Evolutionary conservation across 345 rosid genomes (phyloP), one percentile per base, ranked within the genome.

Genomic region (Fremontodendron californicum): DNA sequence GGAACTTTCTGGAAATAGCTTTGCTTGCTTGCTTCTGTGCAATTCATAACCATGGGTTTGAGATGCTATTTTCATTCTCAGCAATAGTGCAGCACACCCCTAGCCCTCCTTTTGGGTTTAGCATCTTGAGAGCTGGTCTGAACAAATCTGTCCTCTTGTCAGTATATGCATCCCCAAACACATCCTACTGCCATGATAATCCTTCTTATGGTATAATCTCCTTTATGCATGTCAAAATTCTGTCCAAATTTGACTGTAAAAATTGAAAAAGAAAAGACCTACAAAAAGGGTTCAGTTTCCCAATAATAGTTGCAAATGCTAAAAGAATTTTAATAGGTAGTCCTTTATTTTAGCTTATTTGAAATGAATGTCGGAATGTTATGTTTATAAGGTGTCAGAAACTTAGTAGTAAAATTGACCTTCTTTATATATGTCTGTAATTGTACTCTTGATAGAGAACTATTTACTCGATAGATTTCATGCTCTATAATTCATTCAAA

Each of bases 101-200:
- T 57, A 84, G 93, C 81, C 89, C 92, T 78, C 99, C 99, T 66
- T 57, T 93, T 80, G 99, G 99, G 76, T 96, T 96, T 87, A 86
- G 99, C 85, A 93, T 96, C 82, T 85, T 96, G 87, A 91, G 89
- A 90, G 99, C 98, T 77, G 99, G 98, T 82, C 94, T 96, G 83
- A 96, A 84, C 87, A 96, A 96, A 84, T 96, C 99, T 71, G 99
- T 96, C 75, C 92, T 96, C 81, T 82, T 93, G 88, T 93, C 99
- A 9, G 97, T 93, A 82, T 96, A 89, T 84, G 82, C 97, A 18
- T 86, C 96, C 57, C 79, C 89, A 77, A 81, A 83, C 18, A 79
- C 85, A 82, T 90, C 81, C 74, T 73, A 81, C 43, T 65, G 81
- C 75, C 91, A 78, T 66, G 92, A 84, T 78, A 81, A 84, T 67